These are phyloP conservation scores for Termitomyces sp. DNA, from an alignment of 768 basidiomycete genomes.

Conservation along the genomic window DNA sequence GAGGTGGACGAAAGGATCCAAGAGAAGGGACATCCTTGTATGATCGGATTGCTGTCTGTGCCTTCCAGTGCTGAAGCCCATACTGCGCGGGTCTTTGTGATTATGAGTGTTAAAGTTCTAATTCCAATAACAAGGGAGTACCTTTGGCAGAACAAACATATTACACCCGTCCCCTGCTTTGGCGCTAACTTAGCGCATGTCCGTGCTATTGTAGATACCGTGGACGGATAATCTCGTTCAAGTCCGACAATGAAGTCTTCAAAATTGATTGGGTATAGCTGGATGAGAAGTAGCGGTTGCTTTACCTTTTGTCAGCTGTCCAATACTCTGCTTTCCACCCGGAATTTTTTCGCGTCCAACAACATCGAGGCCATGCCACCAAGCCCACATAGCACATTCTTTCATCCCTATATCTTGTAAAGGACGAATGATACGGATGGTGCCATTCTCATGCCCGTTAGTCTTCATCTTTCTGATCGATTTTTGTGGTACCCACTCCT, in stretches of 20 bases:
- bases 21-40: constrained; percentile 25
- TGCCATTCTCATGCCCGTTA: constrained; percentile 8
- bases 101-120: background rate
- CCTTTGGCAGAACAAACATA: constrained; percentile 66
- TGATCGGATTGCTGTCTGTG: constrained; percentile 65
- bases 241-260: constrained; percentile 76
- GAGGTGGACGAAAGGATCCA: constrained; percentile 19
- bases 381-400: constrained; percentile 72
- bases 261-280: background rate
- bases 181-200: constrained; percentile 77
- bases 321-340: constrained; percentile 53
- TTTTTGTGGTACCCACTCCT: constrained; percentile 51
- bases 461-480: constrained; percentile 5
- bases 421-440: constrained; percentile 56
- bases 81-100: constrained; percentile 52
- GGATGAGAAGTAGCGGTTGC: background rate
- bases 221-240: constrained; percentile 81
- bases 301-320: constrained; percentile 64
- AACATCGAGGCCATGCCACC: constrained; percentile 59
- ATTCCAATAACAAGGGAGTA: constrained; percentile 15
- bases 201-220: constrained; percentile 76
- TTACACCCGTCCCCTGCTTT: constrained; percentile 42
- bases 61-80: constrained; percentile 69
- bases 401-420: constrained; percentile 72
- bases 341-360: constrained; percentile 41